Percentiles rank a stretch among this genome's conserved stretches.
These are phyloP conservation scores for Claviceps lovelessii DNA, from an alignment of 2,329 filamentous ascomycete species.

Conservation along the genomic window DNA sequence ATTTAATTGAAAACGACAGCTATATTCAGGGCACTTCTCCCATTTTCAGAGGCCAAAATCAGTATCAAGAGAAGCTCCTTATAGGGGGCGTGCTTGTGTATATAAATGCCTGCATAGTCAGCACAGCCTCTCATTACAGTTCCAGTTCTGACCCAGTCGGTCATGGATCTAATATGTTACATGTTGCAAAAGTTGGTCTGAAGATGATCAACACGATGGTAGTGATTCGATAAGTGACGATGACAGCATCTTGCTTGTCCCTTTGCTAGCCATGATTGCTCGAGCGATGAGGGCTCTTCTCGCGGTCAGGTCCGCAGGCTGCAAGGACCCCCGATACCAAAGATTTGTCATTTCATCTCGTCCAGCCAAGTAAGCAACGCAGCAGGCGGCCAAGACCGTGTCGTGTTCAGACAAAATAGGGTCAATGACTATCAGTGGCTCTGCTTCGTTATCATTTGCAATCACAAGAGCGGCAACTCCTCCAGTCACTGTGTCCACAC, in stretches of 20 bases:
- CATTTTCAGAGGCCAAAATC: no score
- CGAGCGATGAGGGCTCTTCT: slow-evolving; percentile 23
- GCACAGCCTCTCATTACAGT: not conserved
- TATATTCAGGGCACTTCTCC: no score
- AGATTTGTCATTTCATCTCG: slow-evolving; percentile 88
- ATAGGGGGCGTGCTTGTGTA: no score
- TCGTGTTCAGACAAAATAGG: slow-evolving; percentile 70
- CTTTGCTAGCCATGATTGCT: slow-evolving; percentile 28
- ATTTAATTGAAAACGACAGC: no score
- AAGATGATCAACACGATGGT: not conserved
- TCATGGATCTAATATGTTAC: not conserved
- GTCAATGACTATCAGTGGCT: slow-evolving; percentile 52
- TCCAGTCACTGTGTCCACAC: slow-evolving; percentile 76
- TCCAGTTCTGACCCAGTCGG: not conserved
- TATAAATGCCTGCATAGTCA: not conserved
- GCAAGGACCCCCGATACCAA: slow-evolving; percentile 69
- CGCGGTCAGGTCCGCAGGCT: slow-evolving; percentile 22
- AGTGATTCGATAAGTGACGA: slow-evolving; percentile 24
- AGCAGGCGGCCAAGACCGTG: slow-evolving; percentile 66
- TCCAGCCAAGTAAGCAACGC: slow-evolving; percentile 74
- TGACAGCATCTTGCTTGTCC: slow-evolving; percentile 17
- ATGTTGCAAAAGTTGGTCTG: not conserved
- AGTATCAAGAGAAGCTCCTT: no score
- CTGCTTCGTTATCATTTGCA: slow-evolving; percentile 16
- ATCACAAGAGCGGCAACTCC: slow-evolving; percentile 72